These are phyloP conservation scores for Sarocladiaceae sp. DNA, from an alignment of 2,329 filamentous ascomycete species.

Conservation along the genomic window DNA sequence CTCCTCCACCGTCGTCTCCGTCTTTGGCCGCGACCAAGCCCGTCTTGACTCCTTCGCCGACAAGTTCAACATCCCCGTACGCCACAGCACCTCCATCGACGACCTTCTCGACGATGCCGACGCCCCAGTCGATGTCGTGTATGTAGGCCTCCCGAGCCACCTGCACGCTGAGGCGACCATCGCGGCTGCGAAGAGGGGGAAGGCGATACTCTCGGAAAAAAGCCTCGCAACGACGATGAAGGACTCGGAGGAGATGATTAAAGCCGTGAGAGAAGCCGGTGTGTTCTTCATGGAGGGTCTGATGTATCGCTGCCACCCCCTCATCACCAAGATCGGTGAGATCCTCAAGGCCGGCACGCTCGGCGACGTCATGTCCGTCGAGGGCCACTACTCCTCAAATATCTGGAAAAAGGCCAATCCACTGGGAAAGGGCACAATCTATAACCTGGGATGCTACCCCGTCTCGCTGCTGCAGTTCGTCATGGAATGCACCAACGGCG, in stretches of 20 bases:
- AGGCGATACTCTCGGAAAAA: slow-evolving; percentile 22
- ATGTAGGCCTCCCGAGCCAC: slow-evolving; percentile 21
- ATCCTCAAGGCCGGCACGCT: slow-evolving; percentile 17
- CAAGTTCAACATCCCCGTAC: slow-evolving; percentile 17
- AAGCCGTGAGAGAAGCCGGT: slow-evolving; percentile 14
- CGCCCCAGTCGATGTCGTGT: slow-evolving; percentile 19
- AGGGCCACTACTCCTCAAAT: slow-evolving; percentile 21
- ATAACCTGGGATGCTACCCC: slow-evolving; percentile 23
- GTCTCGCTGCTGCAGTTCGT: slow-evolving; percentile 20
- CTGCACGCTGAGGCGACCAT: slow-evolving; percentile 19
- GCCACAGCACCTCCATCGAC: slow-evolving; percentile 15
- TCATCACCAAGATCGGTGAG: slow-evolving; percentile 18
- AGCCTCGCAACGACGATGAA: slow-evolving; percentile 20
- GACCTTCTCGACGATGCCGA: slow-evolving; percentile 16
- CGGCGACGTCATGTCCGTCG: slow-evolving; percentile 17
- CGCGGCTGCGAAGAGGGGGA: slow-evolving; percentile 17
- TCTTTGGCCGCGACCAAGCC: slow-evolving; percentile 20
- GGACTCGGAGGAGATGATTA: slow-evolving; percentile 18
- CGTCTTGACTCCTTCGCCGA: slow-evolving; percentile 19
- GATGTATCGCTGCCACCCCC: slow-evolving; percentile 21
- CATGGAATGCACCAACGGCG: slow-evolving; percentile 18
- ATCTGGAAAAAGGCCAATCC: slow-evolving; percentile 22
- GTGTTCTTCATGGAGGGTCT: slow-evolving; percentile 22
- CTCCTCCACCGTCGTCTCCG: slow-evolving; percentile 17
- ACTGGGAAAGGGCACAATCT: slow-evolving; percentile 22